A percentile compares a stretch with the other conserved stretches of the same genome.
Evolutionary conservation across 306 rosid species (phyloP).

Genomic region (Carpinus fangiana): DNA sequence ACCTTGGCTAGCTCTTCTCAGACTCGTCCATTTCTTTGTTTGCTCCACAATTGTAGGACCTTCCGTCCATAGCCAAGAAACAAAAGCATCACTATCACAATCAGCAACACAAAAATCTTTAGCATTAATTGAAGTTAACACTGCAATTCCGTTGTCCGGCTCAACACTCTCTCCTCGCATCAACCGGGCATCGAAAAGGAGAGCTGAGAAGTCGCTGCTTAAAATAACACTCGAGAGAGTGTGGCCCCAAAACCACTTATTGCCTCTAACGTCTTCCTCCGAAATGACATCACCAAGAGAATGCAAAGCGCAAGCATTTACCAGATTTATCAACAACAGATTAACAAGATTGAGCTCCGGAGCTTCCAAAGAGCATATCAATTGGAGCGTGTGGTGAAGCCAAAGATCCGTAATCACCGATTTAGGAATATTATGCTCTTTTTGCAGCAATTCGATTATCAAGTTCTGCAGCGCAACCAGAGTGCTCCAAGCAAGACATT

Average conservation of each 20-base stretch:
- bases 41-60: not conserved
- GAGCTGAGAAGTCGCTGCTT: not conserved
- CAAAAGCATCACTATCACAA: not conserved
- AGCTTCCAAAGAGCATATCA: not conserved
- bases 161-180: not conserved
- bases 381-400: not conserved
- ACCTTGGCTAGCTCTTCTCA: not conserved
- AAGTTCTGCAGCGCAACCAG: not conserved
- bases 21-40: not conserved
- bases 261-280: not conserved
- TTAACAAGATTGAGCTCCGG: not conserved
- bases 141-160: not conserved
- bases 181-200: not conserved
- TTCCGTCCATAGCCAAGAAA: not conserved
- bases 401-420: not conserved
- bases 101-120: not conserved
- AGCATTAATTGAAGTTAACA: not conserved
- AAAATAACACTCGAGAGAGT: not conserved
- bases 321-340: not conserved
- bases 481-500: not conserved
- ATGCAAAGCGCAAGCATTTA: not conserved
- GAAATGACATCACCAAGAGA: not conserved
- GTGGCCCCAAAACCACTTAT: not conserved
- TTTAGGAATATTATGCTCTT: not conserved
- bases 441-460: not conserved